A percentile compares a stretch with the other conserved stretches of the same genome.
phyloP scores from a whole-genome alignment of 495 filamentous ascomycete species.

The Penicillium silybi region DNA sequence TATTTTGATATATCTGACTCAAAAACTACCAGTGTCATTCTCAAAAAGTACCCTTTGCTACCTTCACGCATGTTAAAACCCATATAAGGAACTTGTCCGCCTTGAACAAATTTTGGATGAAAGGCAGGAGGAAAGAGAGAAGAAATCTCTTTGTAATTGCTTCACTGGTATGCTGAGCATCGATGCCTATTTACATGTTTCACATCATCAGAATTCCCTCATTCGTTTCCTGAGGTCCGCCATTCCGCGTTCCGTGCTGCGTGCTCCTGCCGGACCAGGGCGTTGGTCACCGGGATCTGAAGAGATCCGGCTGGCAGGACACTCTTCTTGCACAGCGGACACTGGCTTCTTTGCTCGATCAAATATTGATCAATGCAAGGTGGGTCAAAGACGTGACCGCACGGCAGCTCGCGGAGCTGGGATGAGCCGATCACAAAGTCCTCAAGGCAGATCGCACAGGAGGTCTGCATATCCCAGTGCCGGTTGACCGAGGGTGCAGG shows the following conservation, averaged over 20 bases:
- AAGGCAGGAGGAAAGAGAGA: neutral
- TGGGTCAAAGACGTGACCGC: slow-evolving; percentile 87
- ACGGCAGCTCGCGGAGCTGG: slow-evolving; percentile 77
- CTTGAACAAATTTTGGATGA: neutral
- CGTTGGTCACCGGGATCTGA: slow-evolving; percentile 68
- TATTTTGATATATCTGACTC: neutral
- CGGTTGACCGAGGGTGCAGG: slow-evolving; percentile 11
- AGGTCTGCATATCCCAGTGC: slow-evolving; percentile 43
- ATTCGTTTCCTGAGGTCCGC: neutral
- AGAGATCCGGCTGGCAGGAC: slow-evolving; percentile 66
- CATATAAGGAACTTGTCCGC: neutral
- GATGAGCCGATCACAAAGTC: slow-evolving; percentile 65
- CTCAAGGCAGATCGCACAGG: slow-evolving; percentile 83
- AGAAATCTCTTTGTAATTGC: neutral
- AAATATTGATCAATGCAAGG: slow-evolving; percentile 84
- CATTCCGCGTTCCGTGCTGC: slow-evolving; percentile 11
- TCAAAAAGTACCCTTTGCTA: neutral
- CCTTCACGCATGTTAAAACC: neutral
- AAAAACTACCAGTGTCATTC: neutral
- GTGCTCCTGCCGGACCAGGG: slow-evolving; percentile 73
- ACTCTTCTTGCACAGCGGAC: slow-evolving; percentile 80
- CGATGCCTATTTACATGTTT: slow-evolving; percentile 1
- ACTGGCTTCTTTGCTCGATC: slow-evolving; percentile 65
- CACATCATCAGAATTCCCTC: neutral
- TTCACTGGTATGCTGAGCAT: neutral